Evolutionary conservation across 441 rosid genomes (phyloP), one percentile per base, ranked within the genome.

Genomic region (Aquilaria agallochum): DNA sequence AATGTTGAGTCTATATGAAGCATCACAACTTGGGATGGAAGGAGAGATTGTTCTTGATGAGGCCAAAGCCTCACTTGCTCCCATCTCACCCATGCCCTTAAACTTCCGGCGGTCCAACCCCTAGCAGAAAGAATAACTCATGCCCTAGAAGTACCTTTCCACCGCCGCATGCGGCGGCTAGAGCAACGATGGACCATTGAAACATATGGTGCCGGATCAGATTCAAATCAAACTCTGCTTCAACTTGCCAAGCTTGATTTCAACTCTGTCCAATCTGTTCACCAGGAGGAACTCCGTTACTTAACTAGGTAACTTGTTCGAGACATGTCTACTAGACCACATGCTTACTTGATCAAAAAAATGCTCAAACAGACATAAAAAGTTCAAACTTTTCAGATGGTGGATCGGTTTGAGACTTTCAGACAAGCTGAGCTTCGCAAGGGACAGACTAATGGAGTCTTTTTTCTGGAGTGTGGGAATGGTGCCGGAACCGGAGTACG

Each of bases 101-200:
- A 11, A 10, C 12, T 32, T 2, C 20, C 36, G 12, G 33, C 49
- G 42, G 42, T 36, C 36, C 31, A 57, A 31, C 44, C 36, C 12
- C n/a, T 68, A 14, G 31, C 47, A 33, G 58, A 60, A 2, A 52
- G 52, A 14, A 56, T 76, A 40, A 53, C 4, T 5, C 80, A 71
- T 7, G 72, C 77, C 7, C 40, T 77, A 9, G 87, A 86, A 44
- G 62, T 70, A 27, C 89, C 85, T 2, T 55, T 75, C 50, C 73
- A 73, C 15, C 63, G 66, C 5, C 58, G 75, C 62, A 72, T 64
- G 65, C 36, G 34, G 5, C 60, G 73, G 68, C 59, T 66, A 0
- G 87, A 80, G 60, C 75, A 74, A 10, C 67, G 81, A 2, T 63
- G 82, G 75, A 50, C 54, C 58, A 78, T 80, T 7, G 84, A 78